Evolutionary conservation across 2,329 filamentous ascomycete species (phyloP).

Genomic region (Huntiella omanensis): DNA sequence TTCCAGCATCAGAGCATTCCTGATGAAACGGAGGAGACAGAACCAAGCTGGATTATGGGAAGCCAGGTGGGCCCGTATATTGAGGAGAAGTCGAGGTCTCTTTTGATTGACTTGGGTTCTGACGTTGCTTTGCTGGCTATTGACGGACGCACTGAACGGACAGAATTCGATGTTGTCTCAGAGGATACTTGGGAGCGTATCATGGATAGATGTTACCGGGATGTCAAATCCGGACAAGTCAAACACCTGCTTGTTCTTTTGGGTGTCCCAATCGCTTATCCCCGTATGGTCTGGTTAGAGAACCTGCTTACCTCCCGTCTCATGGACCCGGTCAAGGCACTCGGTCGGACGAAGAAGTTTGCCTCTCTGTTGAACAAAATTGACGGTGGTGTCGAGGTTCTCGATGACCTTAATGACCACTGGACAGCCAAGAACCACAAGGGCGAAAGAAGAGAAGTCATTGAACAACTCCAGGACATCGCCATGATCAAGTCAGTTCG

Average conservation of each 20-base stretch:
- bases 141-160: constrained; percentile 82
- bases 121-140: constrained; percentile 68
- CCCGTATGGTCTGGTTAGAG: constrained; percentile 52
- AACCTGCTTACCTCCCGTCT: constrained; percentile 58
- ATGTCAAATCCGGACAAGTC: constrained; percentile 66
- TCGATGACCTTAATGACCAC: constrained; percentile 87
- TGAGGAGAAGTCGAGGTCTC: constrained; percentile 60
- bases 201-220: constrained; percentile 66
- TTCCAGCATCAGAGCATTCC: constrained; percentile 89
- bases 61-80: constrained; percentile 74
- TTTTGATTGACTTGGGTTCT: constrained; percentile 69
- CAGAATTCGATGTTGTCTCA: constrained; percentile 59
- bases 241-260: constrained; percentile 80
- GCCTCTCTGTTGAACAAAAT: constrained; percentile 72
- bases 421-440: constrained; percentile 97
- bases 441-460: constrained; percentile 64
- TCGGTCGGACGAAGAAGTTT: constrained; percentile 65
- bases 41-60: constrained; percentile 85
- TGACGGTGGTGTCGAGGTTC: constrained; percentile 76
- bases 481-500: constrained; percentile 84
- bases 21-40: constrained; percentile 61
- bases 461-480: constrained; percentile 83
- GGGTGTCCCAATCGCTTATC: constrained; percentile 69
- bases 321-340: constrained; percentile 76
- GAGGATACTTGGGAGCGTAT: constrained; percentile 71